phyloP scores from a whole-genome alignment of 75 land plant genomes.

The Chamaecyparis obtusa region DNA sequence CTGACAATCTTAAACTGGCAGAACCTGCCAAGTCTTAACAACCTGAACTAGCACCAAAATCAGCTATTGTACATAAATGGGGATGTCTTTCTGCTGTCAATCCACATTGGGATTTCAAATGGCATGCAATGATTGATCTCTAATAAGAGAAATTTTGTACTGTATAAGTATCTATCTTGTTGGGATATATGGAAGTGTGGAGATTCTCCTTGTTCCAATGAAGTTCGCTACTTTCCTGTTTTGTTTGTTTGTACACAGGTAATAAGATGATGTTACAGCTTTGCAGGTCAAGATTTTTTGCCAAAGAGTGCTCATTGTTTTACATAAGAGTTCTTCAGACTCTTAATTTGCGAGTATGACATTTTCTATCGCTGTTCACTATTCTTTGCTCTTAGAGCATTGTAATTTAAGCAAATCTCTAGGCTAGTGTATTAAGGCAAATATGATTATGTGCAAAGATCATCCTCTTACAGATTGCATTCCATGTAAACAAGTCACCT shows the following conservation, averaged over 20 bases:
- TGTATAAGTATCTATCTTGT: background rate
- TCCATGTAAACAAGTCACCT: background rate
- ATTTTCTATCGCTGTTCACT: background rate
- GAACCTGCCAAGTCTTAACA: background rate
- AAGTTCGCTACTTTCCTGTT: background rate
- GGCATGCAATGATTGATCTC: background rate
- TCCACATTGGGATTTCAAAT: background rate
- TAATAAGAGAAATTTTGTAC: background rate
- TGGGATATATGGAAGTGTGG: background rate
- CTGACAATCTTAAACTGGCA: background rate
- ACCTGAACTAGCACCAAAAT: background rate
- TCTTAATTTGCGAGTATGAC: background rate
- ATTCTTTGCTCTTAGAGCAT: background rate
- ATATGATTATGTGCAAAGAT: background rate
- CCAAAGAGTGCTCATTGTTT: background rate
- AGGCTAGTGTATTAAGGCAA: background rate
- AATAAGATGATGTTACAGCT: background rate
- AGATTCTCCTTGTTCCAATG: background rate
- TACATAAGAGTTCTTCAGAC: background rate
- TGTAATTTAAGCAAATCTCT: background rate
- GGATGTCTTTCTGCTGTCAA: background rate
- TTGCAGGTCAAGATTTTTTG: background rate
- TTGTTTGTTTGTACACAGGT: background rate
- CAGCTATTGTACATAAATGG: conserved; percentile 1
- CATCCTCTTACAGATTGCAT: background rate